Base-by-base conservation (phyloP, 345 rosid species). In the Ricinus communis region DNA sequence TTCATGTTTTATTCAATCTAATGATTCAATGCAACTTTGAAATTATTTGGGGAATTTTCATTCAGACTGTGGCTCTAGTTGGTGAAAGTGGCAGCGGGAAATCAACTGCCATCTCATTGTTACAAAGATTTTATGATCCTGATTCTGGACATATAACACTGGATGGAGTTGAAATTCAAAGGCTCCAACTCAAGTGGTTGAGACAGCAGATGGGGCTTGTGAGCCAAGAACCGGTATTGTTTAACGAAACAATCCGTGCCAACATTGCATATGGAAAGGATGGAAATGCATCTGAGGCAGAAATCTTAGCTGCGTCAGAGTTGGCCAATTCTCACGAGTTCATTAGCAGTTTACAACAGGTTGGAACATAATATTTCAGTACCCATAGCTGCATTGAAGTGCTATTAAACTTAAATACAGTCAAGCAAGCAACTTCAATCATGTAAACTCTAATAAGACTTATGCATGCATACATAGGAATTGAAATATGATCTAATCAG, bases 1-100 rank as follows among this genome's bases (percentile, higher is more conserved):
- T 30, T 16, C 64, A 22, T 22, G 19, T 38, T 49, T 18, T 9
- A 57, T 8, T 8, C 5, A 3, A 22, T 33, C 24, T n/a, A n/a
- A n/a, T n/a, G n/a, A n/a, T n/a, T n/a, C n/a, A n/a, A n/a, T n/a
- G n/a, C n/a, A n/a, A n/a, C n/a, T n/a, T n/a, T n/a, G n/a, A n/a
- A n/a, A n/a, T n/a, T n/a, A n/a, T n/a, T n/a, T n/a, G n/a, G n/a
- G n/a, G n/a, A n/a, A n/a, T n/a, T n/a, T n/a, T n/a, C n/a, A n/a
- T 70, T 43, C 84, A 93, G 97, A 89, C 95, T 25, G 84, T 93
- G 54, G 97, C 97, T 73, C 69, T 93, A 65, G 98, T 93, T 28
- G 97, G 95, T 66, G 97, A 93, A 75, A 93, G 97, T 49, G 97
- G 98, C 24, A 76, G 98, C 16, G 98, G 97, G 5, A 93, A 93